Evolutionary conservation across 116 monocot genomes (phyloP), one percentile per base, ranked within the genome.

Genomic region (Papilionanthe hybrid): DNA sequence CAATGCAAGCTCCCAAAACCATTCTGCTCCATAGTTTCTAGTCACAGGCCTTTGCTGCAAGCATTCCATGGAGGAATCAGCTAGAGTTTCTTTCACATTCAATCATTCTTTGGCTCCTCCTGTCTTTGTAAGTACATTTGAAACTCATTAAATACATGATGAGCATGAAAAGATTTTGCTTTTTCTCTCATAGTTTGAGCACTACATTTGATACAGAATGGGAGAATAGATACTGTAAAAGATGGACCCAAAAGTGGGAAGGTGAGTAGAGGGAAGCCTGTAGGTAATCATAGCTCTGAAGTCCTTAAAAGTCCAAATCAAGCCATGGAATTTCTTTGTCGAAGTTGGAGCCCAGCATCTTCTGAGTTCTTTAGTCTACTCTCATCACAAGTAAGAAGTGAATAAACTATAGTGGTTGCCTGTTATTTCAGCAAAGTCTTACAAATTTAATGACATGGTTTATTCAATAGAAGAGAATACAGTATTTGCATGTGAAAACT

Each of bases 321-420:
- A 71, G 88, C 90, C 5, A 88, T 93, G 88, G 86, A 88, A 78
- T 93, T 85, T 76, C 88, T 93, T 37, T 90, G 88, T 71, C 81
- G 90, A 66, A 86, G 88, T 53, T 93, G 93, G 90, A 93, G 90
- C 80, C 88, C 88, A 22, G 83, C 90, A 66, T 90, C 93, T 23
- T 85, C 75, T 72, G 85, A 86, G 58, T 87, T 86, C 57, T 83
- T 90, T 80, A 77, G 88, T 27, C 74, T 88, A n/a, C 80, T 93
- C 29, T 85, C 86, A 23, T 73, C 81, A 22, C 86, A 85, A 71
- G 93, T 93, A 85, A 81, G 82, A 42, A 68, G 30, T 32, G 68
- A 68, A 29, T 68, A 68, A 68, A 68, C 22, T 23, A 60, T 25
- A 23, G 60, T 22, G 6, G n/a, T 7, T 58, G 3, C 58, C n/a